A percentile compares a stretch with the other conserved stretches of the same genome.
Evolutionary conservation across 2,329 filamentous ascomycete species (phyloP).

Genomic region (Neocucurbitaria cava): DNA sequence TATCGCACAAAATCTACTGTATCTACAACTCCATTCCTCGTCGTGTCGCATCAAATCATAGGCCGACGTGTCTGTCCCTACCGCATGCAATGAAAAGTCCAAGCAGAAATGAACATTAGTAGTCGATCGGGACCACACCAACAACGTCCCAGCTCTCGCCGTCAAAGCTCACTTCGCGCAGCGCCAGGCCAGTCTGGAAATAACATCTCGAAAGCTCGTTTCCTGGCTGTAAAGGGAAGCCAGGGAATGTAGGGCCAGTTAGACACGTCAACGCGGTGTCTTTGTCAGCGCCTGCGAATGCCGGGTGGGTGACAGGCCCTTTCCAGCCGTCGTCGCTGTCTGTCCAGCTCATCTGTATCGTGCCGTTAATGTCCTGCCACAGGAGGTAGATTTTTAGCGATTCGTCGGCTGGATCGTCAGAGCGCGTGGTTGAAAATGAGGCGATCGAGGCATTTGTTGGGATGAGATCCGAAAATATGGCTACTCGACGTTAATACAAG

Average conservation of each 20-base stretch:
- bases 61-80: background rate
- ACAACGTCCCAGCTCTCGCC: slow-evolving; percentile 21
- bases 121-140: slow-evolving; percentile 20
- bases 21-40: no score
- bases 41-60: background rate
- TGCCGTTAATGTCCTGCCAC: slow-evolving; percentile 19
- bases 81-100: background rate
- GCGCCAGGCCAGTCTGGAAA: slow-evolving; percentile 21
- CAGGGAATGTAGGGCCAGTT: slow-evolving; percentile 19
- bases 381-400: slow-evolving; percentile 20
- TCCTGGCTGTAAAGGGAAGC: slow-evolving; percentile 9
- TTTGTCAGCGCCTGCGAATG: slow-evolving; percentile 21
- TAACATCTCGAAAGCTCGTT: slow-evolving; percentile 26
- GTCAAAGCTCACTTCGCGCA: slow-evolving; percentile 26
- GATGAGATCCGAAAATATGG: slow-evolving; percentile 15
- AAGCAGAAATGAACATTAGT: background rate
- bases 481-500: slow-evolving; percentile 8
- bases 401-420: background rate
- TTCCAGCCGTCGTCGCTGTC: slow-evolving; percentile 22
- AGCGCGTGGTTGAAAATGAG: slow-evolving; percentile 19
- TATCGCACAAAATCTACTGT: background rate
- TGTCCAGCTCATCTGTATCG: slow-evolving; percentile 22
- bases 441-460: slow-evolving; percentile 18
- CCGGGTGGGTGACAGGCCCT: slow-evolving; percentile 17
- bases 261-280: slow-evolving; percentile 23